Evolutionary conservation across 371 early-diverging fungal species (phyloP).

Genomic region (Enterospora canceri): DNA sequence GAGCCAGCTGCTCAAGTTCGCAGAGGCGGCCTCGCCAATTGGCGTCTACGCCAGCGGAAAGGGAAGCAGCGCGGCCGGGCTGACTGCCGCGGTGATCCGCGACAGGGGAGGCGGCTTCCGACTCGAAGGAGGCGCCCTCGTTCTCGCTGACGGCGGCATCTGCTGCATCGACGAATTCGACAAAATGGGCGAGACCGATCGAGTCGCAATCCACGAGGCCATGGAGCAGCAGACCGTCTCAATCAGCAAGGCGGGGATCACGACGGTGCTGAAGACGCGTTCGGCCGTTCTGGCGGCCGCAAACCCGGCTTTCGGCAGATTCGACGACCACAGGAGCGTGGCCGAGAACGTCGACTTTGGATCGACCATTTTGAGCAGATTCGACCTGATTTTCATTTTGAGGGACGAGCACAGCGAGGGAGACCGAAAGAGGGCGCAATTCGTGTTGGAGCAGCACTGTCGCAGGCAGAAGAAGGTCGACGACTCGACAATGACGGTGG

Average conservation of each 20-base stretch:
- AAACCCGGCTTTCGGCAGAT: slow-evolving; percentile 99
- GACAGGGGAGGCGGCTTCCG: slow-evolving; percentile 76
- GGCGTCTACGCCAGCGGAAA: slow-evolving; percentile 78
- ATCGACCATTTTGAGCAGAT: slow-evolving; percentile 85
- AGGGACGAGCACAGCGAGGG: slow-evolving; percentile 71
- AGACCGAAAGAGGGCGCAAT: slow-evolving; percentile 61
- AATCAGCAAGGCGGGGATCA: slow-evolving; percentile 99
- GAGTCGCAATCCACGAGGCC: slow-evolving; percentile 99
- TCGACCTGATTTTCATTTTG: slow-evolving; percentile 87
- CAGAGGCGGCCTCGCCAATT: slow-evolving; percentile 79
- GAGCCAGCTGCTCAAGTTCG: slow-evolving; percentile 91
- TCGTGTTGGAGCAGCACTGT: slow-evolving; percentile 41
- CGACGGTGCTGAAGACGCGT: slow-evolving; percentile 89
- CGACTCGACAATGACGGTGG: neutral
- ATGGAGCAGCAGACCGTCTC: slow-evolving; percentile 99
- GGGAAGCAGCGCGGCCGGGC: slow-evolving; percentile 71
- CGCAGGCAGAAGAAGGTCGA: slow-evolving; percentile 14
- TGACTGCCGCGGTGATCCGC: slow-evolving; percentile 70
- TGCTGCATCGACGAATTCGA: slow-evolving; percentile 99
- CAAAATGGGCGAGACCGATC: slow-evolving; percentile 97
- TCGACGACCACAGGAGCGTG: slow-evolving; percentile 77
- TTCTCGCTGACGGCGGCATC: slow-evolving; percentile 93
- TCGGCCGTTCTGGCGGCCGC: slow-evolving; percentile 96
- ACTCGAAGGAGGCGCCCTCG: slow-evolving; percentile 98
- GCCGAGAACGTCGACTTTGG: slow-evolving; percentile 92